Base-by-base conservation (phyloP, 164 flowering plant genomes). In the Protea cynaroides region DNA sequence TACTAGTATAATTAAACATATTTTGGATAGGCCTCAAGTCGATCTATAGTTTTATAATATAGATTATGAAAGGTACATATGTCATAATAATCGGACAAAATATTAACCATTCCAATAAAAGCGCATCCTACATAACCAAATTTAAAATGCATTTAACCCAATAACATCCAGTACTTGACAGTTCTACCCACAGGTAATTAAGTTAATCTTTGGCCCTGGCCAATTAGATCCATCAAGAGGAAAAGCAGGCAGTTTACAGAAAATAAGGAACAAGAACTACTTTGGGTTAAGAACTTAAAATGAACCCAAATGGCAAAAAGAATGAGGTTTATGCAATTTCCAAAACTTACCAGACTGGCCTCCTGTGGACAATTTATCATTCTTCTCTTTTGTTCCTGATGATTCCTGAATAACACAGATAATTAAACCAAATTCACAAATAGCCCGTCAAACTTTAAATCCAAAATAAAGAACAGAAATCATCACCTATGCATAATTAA, bases 341-440 rank as follows among this genome's bases (percentile, higher is more conserved):
- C 49, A 44, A 55, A 67, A 68, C 82, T 72, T 56, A 87, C 97
- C 94, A 65, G 92, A 62, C 52, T 70, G 83, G 59, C 76, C 78
- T 61, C 79, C 88, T 23, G 75, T 8, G 25, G 79, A 72, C 6
- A 60, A 24, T 64, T 63, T 71, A 57, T 38, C 78, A 17, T 57
- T 78, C 60, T 58, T 76, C 29, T 66, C 82, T 58, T 62, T 72
- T 50, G 74, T 40, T 66, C 81, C 84, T 10, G 87, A 75, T 53
- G 83, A 40, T 61, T 63, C 89, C 97, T 91, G 77, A 58, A 76
- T 51, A 68, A 68, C 37, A 67, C 37, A 62, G 46, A 50, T 46
- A 21, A 25, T 11, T 21, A 25, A 64, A 37, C 23, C 14, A 21
- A 63, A 51, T 17, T 63, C 63, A 63, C 50, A 58, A 13, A 38